These are phyloP conservation scores for Paramecium primaurelia DNA, from an alignment of 73 alveolate genomes.

Conservation along the genomic window DNA sequence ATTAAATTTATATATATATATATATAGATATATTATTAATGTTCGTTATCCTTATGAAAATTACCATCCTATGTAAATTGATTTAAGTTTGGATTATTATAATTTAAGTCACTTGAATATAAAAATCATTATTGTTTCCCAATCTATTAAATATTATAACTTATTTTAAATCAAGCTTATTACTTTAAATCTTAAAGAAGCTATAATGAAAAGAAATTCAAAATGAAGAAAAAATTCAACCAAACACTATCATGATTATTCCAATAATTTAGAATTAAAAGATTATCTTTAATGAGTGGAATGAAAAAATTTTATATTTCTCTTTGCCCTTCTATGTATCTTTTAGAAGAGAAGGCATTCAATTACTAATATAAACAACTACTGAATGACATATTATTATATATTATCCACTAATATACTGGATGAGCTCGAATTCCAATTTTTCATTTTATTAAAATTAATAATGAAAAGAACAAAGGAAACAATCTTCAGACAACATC, in stretches of 20 bases:
- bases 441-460: neutral
- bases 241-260: neutral
- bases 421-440: neutral
- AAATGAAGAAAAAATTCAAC: too few relatives aligned
- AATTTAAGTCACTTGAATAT: too few relatives aligned
- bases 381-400: neutral
- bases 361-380: neutral
- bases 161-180: too few relatives aligned
- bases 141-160: too few relatives aligned
- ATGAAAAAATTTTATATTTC: neutral
- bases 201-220: too few relatives aligned
- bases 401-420: neutral
- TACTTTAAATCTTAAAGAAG: too few relatives aligned
- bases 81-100: too few relatives aligned
- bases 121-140: too few relatives aligned
- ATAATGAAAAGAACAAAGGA: conserved; percentile 35
- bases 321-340: neutral
- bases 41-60: too few relatives aligned
- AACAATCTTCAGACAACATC: neutral
- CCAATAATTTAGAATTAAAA: neutral
- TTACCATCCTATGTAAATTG: too few relatives aligned
- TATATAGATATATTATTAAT: too few relatives aligned
- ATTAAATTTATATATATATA: neutral
- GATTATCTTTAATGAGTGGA: neutral
- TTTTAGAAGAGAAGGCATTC: neutral